Evolutionary conservation across 768 basidiomycete genomes (phyloP).

Genomic region (Phaeotremella fagi): DNA sequence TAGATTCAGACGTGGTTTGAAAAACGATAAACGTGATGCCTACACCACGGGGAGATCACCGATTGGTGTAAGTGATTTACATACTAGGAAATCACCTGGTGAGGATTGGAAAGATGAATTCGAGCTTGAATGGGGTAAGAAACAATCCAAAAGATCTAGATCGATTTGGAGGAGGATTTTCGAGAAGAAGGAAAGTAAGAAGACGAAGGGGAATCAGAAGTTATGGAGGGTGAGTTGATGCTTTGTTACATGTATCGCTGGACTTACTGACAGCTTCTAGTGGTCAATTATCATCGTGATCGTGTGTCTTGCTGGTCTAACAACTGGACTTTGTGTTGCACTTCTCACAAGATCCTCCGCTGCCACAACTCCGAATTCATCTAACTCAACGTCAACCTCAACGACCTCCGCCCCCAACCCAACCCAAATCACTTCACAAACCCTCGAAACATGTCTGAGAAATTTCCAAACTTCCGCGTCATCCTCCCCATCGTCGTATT

Average conservation of each 20-base stretch:
- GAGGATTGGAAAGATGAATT: constrained; percentile 17
- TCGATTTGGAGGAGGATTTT: no score
- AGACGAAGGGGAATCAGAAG: constrained; percentile 19
- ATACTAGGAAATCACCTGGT: constrained; percentile 13
- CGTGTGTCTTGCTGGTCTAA: constrained; percentile 20
- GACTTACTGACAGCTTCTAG: constrained; percentile 7
- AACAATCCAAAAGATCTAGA: constrained; percentile 1
- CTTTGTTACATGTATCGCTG: background rate
- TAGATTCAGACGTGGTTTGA: constrained; percentile 12
- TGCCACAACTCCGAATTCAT: constrained; percentile 1
- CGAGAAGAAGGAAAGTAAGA: constrained; percentile 18
- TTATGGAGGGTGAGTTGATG: constrained; percentile 22
- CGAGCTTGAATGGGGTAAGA: background rate
- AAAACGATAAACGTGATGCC: no score
- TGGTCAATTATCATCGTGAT: constrained; percentile 22
- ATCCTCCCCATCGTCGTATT: constrained; percentile 28
- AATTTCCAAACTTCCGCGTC: background rate
- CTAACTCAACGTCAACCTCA: constrained; percentile 2
- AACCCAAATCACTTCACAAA: background rate
- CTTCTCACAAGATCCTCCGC: constrained; percentile 14
- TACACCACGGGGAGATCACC: no score
- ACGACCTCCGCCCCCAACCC: constrained; percentile 8
- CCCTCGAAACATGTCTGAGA: background rate
- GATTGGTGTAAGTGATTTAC: constrained; percentile 1
- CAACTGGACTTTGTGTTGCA: constrained; percentile 33